These are phyloP conservation scores for Hypoxylon sp. DNA, from an alignment of 2,329 filamentous ascomycete species.

Conservation along the genomic window DNA sequence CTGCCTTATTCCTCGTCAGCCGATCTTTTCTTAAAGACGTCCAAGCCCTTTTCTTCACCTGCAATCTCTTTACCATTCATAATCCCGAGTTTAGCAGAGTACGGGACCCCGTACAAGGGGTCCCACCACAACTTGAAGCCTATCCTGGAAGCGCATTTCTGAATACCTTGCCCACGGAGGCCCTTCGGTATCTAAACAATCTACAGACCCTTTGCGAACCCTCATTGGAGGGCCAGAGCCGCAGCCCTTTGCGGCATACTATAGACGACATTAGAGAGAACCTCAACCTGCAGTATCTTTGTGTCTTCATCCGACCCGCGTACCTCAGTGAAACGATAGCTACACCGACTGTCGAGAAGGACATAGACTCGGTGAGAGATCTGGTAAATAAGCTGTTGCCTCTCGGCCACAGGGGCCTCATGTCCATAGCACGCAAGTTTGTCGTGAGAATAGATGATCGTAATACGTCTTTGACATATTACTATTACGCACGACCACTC, in stretches of 20 bases:
- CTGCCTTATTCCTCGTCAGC: slow-evolving; percentile 15
- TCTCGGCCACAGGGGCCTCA: background rate
- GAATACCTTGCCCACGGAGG: slow-evolving; percentile 2
- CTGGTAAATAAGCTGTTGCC: slow-evolving; percentile 7
- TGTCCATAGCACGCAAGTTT: background rate
- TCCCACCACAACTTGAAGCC: background rate
- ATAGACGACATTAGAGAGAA: background rate
- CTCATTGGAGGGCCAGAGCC: background rate
- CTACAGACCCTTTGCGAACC: background rate
- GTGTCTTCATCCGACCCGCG: background rate
- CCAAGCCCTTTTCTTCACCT: slow-evolving; percentile 2
- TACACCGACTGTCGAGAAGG: background rate
- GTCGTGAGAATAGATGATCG: background rate
- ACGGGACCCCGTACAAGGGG: background rate
- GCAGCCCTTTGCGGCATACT: background rate
- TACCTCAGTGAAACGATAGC: background rate
- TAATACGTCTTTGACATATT: slow-evolving; percentile 2
- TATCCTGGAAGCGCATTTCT: slow-evolving; percentile 10
- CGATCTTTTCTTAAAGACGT: background rate
- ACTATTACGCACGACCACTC: background rate
- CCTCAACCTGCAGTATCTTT: background rate
- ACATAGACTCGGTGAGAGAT: slow-evolving; percentile 2
- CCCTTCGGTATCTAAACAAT: background rate
- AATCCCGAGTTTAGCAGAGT: background rate
- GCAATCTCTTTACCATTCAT: background rate